A percentile compares a stretch with the other conserved stretches of the same genome.
Conservation (phyloP, 2,329 filamentous ascomycete genomes). For the Cordyceps militaris region DNA sequence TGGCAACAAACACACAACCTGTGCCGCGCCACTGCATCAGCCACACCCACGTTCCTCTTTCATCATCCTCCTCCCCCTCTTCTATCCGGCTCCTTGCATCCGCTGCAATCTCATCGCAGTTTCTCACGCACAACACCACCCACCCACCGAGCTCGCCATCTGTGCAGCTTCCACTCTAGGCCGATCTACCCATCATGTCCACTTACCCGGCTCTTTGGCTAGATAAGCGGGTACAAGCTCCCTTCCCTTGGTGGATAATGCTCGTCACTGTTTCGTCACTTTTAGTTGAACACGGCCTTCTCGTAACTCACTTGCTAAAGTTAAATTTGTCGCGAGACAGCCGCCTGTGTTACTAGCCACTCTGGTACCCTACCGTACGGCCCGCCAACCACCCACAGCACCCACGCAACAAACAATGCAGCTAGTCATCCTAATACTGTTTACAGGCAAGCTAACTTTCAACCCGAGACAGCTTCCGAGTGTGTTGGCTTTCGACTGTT, state of each 20-base stretch:
- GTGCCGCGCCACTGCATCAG: background rate
- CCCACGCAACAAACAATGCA: too few relatives aligned
- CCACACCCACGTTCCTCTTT: background rate
- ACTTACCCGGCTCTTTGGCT: background rate
- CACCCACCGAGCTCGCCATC: background rate
- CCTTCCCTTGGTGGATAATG: background rate
- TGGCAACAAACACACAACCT: background rate
- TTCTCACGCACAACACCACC: background rate
- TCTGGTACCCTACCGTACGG: too few relatives aligned
- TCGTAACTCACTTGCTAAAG: background rate
- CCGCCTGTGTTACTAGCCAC: too few relatives aligned
- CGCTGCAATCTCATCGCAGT: background rate
- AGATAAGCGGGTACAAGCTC: conserved; percentile 2
- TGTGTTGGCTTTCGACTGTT: too few relatives aligned
- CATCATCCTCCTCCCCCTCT: background rate
- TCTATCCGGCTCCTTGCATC: background rate
- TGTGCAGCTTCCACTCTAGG: background rate
- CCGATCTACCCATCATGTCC: background rate
- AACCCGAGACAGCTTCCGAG: too few relatives aligned
- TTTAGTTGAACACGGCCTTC: background rate
- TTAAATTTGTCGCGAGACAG: background rate
- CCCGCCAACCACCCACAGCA: too few relatives aligned
- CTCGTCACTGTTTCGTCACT: conserved; percentile 8
- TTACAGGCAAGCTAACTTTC: too few relatives aligned
- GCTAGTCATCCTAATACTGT: too few relatives aligned